Base-by-base conservation (phyloP, 805 yeast species). In the Metahyphopichia silvanorum region DNA sequence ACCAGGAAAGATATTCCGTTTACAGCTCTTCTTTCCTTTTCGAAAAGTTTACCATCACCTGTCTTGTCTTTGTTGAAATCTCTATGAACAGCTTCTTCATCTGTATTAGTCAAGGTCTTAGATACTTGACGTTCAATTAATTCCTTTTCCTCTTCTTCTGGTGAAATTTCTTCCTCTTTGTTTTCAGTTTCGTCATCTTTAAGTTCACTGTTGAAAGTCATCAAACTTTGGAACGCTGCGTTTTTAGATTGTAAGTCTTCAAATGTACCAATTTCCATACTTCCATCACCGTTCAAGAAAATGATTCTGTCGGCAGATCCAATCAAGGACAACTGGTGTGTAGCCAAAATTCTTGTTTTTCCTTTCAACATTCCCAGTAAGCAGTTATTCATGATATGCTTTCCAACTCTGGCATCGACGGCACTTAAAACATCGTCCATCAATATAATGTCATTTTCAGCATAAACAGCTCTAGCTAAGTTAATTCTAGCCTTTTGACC, bases 341-440 rank as follows among this genome's bases (percentile, higher is more conserved):
- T 87, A 2, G 94, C 93, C 47, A 86, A 65, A 9, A 87, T 48
- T 46, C 93, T 69, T 0, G 96, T 87, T 46, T 72, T 76, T 13
- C 58, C 55, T 25, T 61, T 58, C 38, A 87, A 52, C 18, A 77
- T 38, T 0, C 86, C 88, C 39, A 72, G 41, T 27, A 86, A 55
- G 57, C 95, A 86, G 24, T 76, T 66, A 34, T 76, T 71, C 73
- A 85, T 76, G 31, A 86, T 82, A 46, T 80, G 87, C 36, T 74
- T 75, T 11, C 93, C 94, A 28, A 85, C 94, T 47, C 85, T 78
- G 21, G 91, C 87, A 57, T 85, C 95, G 6, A 85, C 93, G 4
- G 95, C 94, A 60, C 86, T 77, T 37, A 86, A 66, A n/a, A 85
- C 87, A 52, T 86, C 95, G 51, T 86, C 95, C 32, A 86, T 57